Evolutionary conservation across 2,329 filamentous ascomycete genomes (phyloP), one percentile per base, ranked within the genome.

Genomic region (Fusarium burgessii): DNA sequence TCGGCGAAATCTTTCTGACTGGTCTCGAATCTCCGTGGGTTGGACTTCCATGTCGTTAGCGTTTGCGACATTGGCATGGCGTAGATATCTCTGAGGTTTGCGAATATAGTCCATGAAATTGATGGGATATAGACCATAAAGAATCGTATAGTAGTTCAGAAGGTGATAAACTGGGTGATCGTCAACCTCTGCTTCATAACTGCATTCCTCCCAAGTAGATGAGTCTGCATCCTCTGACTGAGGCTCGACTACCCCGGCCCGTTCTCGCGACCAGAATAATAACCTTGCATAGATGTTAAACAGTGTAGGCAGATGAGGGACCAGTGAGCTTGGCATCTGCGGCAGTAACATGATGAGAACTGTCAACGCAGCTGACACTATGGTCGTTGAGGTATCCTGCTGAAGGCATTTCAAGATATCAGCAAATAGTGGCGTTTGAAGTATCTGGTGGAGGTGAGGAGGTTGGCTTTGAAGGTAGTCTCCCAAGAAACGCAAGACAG

Each of bases 91-190:
- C 72, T 94, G 90, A 6, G 93, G 93, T 76, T 95, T 95, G 61
- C 93, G 88, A 68, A 96, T 92, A 77, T 95, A 96, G 79, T 91
- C 92, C 88, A 94, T 92, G 74, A 96, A 94, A 78, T 95, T 95
- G 76, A 95, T 88, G 3, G 93, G 93, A 70, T 95, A 96, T 7
- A 96, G 82, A 1, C 93, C 93, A 73, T 96, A 96, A 1, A 96
- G 84, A 29, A 94, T 91, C 5, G 92, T 95, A 74, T 94, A 96
- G 79, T 93, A 95, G 73, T 91, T 89, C 57, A 90, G 81, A 3
- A 95, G 84, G 65, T 93, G 90, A 8, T 90, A 89, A 5, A 93
- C 88, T 6, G 86, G 83, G 9, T 86, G 85, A 43, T 89, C 88
- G 57, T 92, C 88, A 14, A 85, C 83, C 36, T 91, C 89, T n/a